Evolutionary conservation across 2,329 filamentous ascomycete species (phyloP).

Genomic region (Fusarium brevicatenulatum): DNA sequence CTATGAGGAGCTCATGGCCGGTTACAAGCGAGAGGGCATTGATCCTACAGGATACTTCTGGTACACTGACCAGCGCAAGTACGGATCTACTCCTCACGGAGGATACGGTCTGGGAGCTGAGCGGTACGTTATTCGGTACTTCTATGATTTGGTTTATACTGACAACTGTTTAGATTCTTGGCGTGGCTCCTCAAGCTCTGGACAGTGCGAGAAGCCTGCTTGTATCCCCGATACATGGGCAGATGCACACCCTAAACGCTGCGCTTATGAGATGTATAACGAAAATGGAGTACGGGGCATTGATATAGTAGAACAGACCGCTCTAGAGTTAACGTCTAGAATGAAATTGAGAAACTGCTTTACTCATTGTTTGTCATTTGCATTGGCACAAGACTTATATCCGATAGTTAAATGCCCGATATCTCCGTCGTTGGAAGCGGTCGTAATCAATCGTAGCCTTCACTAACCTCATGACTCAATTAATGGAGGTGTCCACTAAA

Average conservation of each 20-base stretch:
- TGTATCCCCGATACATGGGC: conserved; percentile 85
- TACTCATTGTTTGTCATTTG: conserved; percentile 3
- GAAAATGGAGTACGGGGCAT: conserved; percentile 28
- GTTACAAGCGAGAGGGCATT: conserved; percentile 88
- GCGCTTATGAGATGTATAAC: conserved; percentile 18
- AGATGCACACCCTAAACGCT: conserved; percentile 75
- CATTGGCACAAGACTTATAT: background rate
- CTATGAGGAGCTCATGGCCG: conserved; percentile 87
- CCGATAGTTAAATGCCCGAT: conserved; percentile 2
- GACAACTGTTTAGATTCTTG: conserved; percentile 53
- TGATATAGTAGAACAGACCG: conserved; percentile 23
- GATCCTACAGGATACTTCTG: conserved; percentile 91
- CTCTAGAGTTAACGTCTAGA: conserved; percentile 22
- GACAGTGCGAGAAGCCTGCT: conserved; percentile 72
- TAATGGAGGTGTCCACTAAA: conserved; percentile 23
- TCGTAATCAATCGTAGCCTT: conserved; percentile 18
- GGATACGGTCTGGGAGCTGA: conserved; percentile 94
- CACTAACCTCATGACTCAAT: conserved; percentile 1
- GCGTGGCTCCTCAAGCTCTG: conserved; percentile 73
- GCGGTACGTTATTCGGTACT: conserved; percentile 54
- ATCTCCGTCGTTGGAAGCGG: conserved; percentile 11
- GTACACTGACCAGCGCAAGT: conserved; percentile 97
- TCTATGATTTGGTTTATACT: background rate
- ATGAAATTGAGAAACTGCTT: conserved; percentile 27
- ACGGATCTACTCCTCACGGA: conserved; percentile 90